Evolutionary conservation across 2,329 filamentous ascomycete species (phyloP).

Genomic region (Colletotrichum orbiculare): DNA sequence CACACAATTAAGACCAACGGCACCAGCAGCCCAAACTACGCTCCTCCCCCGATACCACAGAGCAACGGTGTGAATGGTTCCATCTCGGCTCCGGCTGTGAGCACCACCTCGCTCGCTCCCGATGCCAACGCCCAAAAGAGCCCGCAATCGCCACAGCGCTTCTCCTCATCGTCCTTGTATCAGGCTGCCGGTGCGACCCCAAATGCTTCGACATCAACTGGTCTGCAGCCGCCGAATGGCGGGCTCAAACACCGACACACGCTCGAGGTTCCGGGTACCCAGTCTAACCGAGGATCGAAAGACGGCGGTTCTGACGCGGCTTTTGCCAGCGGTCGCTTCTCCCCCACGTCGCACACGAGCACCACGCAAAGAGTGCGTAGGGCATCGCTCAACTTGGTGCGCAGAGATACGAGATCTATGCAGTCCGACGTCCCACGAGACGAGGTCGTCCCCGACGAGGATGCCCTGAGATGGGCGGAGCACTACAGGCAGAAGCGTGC

Average conservation of each 20-base stretch:
- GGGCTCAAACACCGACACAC: constrained; percentile 86
- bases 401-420: constrained; percentile 85
- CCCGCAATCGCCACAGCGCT: constrained; percentile 61
- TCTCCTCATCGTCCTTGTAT: constrained; percentile 73
- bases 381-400: constrained; percentile 83
- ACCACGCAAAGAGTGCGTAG: constrained; percentile 68
- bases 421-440: constrained; percentile 87
- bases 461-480: constrained; percentile 92
- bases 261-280: constrained; percentile 82
- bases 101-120: constrained; percentile 34
- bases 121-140: constrained; percentile 38
- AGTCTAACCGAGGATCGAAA: constrained; percentile 74
- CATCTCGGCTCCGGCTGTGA: constrained; percentile 25
- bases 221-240: constrained; percentile 63
- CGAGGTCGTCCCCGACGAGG: constrained; percentile 87
- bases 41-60: constrained; percentile 41
- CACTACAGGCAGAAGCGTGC: constrained; percentile 91
- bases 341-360: constrained; percentile 77
- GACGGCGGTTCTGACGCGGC: constrained; percentile 73
- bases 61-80: constrained; percentile 36
- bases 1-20: constrained; percentile 29
- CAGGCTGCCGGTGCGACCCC: constrained; percentile 51
- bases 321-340: constrained; percentile 83
- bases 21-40: constrained; percentile 43
- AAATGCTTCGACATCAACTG: constrained; percentile 57